A percentile compares a stretch with the other conserved stretches of the same genome.
Evolutionary conservation across 495 filamentous ascomycete species (phyloP).

Genomic region (Aspergillus kassunensis): DNA sequence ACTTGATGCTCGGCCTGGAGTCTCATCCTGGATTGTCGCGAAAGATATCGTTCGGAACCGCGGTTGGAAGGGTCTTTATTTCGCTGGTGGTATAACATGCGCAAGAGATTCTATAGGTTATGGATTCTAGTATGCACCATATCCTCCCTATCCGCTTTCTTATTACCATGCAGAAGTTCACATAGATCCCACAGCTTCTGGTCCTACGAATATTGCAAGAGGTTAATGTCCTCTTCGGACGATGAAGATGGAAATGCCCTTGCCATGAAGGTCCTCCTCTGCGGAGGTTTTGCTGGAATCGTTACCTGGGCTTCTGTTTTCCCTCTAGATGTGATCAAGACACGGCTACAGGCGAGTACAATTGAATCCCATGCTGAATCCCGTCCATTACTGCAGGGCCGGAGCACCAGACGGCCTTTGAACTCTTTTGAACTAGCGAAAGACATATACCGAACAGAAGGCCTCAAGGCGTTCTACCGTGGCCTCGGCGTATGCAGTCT

Average conservation of each 20-base stretch:
- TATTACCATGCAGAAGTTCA: constrained; percentile 2
- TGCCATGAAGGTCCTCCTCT: constrained; percentile 65
- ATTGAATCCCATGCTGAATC: constrained; percentile 31
- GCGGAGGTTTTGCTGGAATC: constrained; percentile 80
- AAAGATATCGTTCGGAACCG: constrained; percentile 54
- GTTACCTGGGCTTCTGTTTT: constrained; percentile 84
- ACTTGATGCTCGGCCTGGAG: constrained; percentile 38
- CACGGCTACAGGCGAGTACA: constrained; percentile 69
- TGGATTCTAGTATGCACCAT: constrained; percentile 72
- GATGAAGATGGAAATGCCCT: constrained; percentile 38
- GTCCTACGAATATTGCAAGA: constrained; percentile 73
- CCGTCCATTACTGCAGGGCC: constrained; percentile 19
- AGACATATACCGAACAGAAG: constrained; percentile 60
- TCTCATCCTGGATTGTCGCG: constrained; percentile 57
- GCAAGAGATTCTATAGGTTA: constrained; percentile 81
- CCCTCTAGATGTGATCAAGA: constrained; percentile 87
- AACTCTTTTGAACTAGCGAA: constrained; percentile 59
- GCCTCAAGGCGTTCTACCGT: constrained; percentile 65
- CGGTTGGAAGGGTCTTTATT: constrained; percentile 69
- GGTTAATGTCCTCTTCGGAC: constrained; percentile 40
- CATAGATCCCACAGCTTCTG: constrained; percentile 56
- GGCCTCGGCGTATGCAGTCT: constrained; percentile 75
- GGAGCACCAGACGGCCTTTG: constrained; percentile 24
- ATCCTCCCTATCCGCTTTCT: constrained; percentile 13
- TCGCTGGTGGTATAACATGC: constrained; percentile 73